A percentile compares a stretch with the other conserved stretches of the same genome.
These are phyloP conservation scores for Camillea tinctor DNA, from an alignment of 2,329 filamentous ascomycete species.

Conservation along the genomic window DNA sequence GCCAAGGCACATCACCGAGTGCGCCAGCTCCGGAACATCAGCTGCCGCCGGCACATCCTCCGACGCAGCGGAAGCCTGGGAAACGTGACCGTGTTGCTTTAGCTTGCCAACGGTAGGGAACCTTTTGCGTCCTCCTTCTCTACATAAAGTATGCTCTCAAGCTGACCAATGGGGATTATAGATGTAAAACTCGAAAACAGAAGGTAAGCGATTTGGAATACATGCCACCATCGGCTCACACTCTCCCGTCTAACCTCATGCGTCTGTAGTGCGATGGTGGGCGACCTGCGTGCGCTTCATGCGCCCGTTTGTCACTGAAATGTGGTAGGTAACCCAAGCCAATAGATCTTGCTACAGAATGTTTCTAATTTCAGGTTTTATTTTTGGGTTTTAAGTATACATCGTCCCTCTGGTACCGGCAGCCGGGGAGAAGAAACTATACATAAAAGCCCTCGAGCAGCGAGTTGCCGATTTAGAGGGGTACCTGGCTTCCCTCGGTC, in stretches of 20 bases:
- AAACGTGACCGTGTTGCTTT: constrained; percentile 31
- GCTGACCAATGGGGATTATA: constrained; percentile 4
- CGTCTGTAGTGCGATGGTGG: constrained; percentile 29
- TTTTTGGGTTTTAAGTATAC: constrained; percentile 22
- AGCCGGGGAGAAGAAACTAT: constrained; percentile 31
- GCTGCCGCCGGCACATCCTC: neutral
- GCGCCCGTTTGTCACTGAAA: constrained; percentile 29
- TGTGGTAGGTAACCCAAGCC: constrained; percentile 22
- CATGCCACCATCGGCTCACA: neutral
- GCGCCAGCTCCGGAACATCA: constrained; percentile 17
- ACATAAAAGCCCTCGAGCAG: constrained; percentile 31
- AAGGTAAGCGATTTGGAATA: constrained; percentile 18
- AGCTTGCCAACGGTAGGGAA: constrained; percentile 23
- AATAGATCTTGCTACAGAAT: neutral
- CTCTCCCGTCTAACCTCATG: neutral
- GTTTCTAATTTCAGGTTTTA: constrained; percentile 1
- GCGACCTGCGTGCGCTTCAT: constrained; percentile 30
- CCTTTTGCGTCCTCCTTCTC: neutral
- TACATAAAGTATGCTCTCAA: neutral
- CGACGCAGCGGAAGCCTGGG: constrained; percentile 22
- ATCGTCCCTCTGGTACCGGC: constrained; percentile 32
- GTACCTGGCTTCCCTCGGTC: constrained; percentile 25
- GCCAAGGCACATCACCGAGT: constrained; percentile 16
- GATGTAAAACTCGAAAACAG: constrained; percentile 31
- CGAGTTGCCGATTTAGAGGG: constrained; percentile 29